phyloP scores from a whole-genome alignment of 257 asterid species.

The Capsicum baccatum region DNA sequence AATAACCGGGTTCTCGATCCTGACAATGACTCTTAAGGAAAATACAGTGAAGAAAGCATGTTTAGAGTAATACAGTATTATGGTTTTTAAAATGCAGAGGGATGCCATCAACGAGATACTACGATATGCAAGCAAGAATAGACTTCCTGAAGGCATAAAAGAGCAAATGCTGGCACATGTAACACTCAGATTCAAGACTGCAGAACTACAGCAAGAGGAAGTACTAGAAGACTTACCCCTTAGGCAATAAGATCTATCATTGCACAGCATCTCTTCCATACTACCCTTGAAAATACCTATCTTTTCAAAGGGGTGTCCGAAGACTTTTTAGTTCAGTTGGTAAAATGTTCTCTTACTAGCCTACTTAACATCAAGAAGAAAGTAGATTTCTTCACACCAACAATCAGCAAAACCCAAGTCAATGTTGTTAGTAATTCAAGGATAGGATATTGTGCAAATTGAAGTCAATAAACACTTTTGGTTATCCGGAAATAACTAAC shows the following conservation, averaged over 20 bases:
- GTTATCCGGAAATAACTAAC: not conserved
- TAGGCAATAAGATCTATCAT: constrained; percentile 94
- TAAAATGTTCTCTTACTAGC: constrained; percentile 38
- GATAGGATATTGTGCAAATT: not conserved
- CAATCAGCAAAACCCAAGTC: not conserved
- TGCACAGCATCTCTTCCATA: constrained; percentile 80
- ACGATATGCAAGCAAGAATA: constrained; percentile 81
- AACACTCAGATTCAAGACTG: constrained; percentile 85
- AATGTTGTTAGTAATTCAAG: not conserved
- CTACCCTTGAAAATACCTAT: constrained; percentile 63
- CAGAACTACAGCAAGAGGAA: constrained; percentile 90
- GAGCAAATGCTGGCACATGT: constrained; percentile 92
- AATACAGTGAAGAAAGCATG: too few species aligned
- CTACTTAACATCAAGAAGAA: constrained; percentile 15
- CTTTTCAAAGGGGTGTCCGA: constrained; percentile 82
- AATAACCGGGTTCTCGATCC: too few species aligned
- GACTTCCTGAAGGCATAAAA: constrained; percentile 76
- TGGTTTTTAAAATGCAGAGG: constrained; percentile 56
- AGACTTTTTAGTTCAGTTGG: constrained; percentile 86
- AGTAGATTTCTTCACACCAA: not conserved
- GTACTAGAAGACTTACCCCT: constrained; percentile 84
- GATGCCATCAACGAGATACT: constrained; percentile 71
- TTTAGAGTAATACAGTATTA: not conserved
- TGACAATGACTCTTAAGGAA: too few species aligned
- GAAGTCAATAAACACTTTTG: not conserved